Evolutionary conservation across 2,329 filamentous ascomycete genomes (phyloP).

Genomic region (Xylaria sp.): DNA sequence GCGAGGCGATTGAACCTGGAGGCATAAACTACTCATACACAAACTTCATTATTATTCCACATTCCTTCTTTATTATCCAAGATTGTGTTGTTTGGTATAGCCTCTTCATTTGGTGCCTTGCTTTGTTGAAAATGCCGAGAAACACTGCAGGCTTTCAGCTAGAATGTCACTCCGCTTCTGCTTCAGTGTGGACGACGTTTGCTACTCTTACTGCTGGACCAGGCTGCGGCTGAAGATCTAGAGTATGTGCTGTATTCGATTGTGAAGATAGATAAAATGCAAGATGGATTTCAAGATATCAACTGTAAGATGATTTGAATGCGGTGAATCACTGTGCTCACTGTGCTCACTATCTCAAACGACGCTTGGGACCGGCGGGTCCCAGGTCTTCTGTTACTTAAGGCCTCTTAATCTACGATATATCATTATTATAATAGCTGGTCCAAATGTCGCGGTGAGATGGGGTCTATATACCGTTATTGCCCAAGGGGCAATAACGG

Average conservation of each 20-base stretch:
- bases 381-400: not conserved
- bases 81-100: too few species aligned
- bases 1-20: too few species aligned
- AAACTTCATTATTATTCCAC: too few species aligned
- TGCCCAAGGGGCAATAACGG: too few species aligned
- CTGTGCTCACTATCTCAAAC: not conserved
- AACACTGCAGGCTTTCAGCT: not conserved
- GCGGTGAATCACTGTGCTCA: conserved; percentile 5
- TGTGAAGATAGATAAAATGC: conserved; percentile 1
- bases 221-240: not conserved
- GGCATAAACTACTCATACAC: too few species aligned
- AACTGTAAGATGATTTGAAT: not conserved
- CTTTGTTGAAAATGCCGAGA: not conserved
- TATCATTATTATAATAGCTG: not conserved
- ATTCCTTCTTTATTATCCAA: too few species aligned
- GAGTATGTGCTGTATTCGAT: conserved; percentile 3
- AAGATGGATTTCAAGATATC: conserved; percentile 1
- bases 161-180: not conserved
- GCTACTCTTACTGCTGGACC: not conserved
- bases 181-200: conserved; percentile 35
- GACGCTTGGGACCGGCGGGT: not conserved
- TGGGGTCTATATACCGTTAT: too few species aligned
- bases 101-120: too few species aligned
- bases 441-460: too few species aligned
- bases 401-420: not conserved